Conservation (phyloP, 2,329 filamentous ascomycete genomes). For the Lasiodiplodia sp. region DNA sequence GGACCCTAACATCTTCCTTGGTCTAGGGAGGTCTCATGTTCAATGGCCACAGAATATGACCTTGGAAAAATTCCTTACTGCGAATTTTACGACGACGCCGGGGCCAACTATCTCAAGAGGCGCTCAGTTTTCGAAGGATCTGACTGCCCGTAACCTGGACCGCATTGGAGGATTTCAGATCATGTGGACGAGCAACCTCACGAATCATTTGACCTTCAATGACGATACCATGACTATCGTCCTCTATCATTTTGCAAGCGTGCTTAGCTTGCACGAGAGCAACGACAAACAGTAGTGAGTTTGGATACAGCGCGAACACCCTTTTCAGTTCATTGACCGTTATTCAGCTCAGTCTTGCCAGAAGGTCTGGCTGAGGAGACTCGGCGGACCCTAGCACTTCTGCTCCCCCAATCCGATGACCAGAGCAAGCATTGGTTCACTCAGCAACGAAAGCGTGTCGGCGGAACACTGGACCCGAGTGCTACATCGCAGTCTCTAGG, state of each 20-base stretch:
- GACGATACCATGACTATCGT: neutral
- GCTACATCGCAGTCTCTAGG: neutral
- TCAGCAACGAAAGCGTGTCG: neutral
- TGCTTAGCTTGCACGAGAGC: neutral
- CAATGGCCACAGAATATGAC: neutral
- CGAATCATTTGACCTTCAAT: neutral
- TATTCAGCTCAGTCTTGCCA: neutral
- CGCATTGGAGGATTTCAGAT: conserved; percentile 1
- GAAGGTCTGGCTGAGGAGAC: neutral
- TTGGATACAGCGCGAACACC: fast-evolving
- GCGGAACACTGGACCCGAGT: neutral
- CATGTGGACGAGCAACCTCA: neutral
- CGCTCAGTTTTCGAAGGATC: neutral
- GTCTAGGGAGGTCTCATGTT: neutral
- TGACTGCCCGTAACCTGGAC: neutral
- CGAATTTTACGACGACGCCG: neutral
- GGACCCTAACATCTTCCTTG: neutral
- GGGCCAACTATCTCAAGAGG: neutral
- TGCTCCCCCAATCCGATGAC: neutral
- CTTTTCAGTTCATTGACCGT: neutral
- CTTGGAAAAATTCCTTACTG: neutral
- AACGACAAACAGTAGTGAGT: neutral
- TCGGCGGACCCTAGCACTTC: neutral
- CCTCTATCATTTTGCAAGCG: neutral
- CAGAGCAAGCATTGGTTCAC: neutral